Base-by-base conservation (phyloP, 441 rosid species). In the Pelargonium cotyledonis region DNA sequence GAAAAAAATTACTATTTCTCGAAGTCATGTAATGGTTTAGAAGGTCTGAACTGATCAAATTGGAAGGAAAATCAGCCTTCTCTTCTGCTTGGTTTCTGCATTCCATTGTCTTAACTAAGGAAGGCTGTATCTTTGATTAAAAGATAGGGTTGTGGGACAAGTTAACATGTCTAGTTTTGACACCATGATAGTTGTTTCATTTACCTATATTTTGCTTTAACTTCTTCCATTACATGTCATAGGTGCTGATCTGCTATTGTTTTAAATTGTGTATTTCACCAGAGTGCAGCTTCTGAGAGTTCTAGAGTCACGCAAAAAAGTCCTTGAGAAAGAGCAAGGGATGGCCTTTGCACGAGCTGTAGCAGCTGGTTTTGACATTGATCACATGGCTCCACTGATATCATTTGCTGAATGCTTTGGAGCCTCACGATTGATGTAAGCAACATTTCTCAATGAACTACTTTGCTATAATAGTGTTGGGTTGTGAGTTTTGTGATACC, bases 271-370 rank as follows among this genome's bases (percentile, higher is more conserved):
- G n/a, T 41, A 62, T 70, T 49, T 46, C 6, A 26, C 71, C 77
- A 95, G 98, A 84, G 89, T 81, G 74, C 93, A 95, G 82, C 97
- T 90, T 75, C 66, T 87, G 84, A 90, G 86, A 86, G 96, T 90
- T 76, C 77, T 95, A 73, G 98, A 90, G 89, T 86, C 96, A 46
- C 86, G 99, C 68, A 89, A 77, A 84, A 81, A 75, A 64, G 82
- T 83, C 73, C 80, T 95, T 70, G 98, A 86, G 83, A 92, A 92
- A 79, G 99, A 95, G 83, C 98, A 95, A 81, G 99, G 97, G 49
- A 95, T 95, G 99, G 98, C 98, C 73, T 95, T 95, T 81, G 99
- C 99, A 49, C 95, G 98, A 73, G 97, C 99, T 80, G 91, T 79
- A 18, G 99, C 98, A 81, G 99, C 99, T 81, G 92, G 97, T 82